Conservation (phyloP, 345 rosid species). For the Anastatica hierochuntica region DNA sequence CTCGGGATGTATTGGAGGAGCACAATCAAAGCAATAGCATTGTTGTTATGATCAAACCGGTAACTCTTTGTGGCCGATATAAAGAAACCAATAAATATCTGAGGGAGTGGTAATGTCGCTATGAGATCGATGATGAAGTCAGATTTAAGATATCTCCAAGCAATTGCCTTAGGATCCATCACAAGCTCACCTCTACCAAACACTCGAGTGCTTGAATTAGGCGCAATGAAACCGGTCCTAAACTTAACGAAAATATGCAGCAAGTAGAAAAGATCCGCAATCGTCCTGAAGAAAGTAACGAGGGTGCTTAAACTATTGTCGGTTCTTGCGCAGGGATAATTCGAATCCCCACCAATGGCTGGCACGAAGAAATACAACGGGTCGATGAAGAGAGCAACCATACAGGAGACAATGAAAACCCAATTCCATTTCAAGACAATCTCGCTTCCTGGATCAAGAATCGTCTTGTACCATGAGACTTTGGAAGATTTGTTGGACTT, state of each 20-base stretch:
- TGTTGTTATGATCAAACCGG: slow-evolving; percentile 49
- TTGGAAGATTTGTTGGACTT: slow-evolving; percentile 35
- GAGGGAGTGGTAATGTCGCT: slow-evolving; percentile 64
- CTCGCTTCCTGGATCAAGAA: slow-evolving; percentile 85
- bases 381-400: slow-evolving; percentile 85
- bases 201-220: slow-evolving; percentile 56
- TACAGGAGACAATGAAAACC: slow-evolving; percentile 63
- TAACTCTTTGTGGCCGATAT: slow-evolving; percentile 44
- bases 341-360: slow-evolving; percentile 30
- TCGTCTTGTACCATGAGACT: slow-evolving; percentile 50
- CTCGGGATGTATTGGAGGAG: no score
- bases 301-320: slow-evolving; percentile 48
- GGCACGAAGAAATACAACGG: slow-evolving; percentile 80
- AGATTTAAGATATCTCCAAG: slow-evolving; percentile 58
- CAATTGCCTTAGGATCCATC: slow-evolving; percentile 75
- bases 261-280: slow-evolving; percentile 78
- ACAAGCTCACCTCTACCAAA: slow-evolving; percentile 96
- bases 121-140: slow-evolving; percentile 79
- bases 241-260: slow-evolving; percentile 76
- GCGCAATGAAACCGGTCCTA: slow-evolving; percentile 82
- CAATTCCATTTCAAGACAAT: slow-evolving; percentile 74
- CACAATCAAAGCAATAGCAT: no score
- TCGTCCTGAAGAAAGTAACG: slow-evolving; percentile 57
- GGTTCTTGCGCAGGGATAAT: slow-evolving; percentile 47
- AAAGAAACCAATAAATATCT: slow-evolving; percentile 37